Percentiles rank a stretch among this genome's conserved stretches.
Evolutionary conservation across 2,329 filamentous ascomycete genomes (phyloP).

Genomic region (Colletotrichum scovillei): DNA sequence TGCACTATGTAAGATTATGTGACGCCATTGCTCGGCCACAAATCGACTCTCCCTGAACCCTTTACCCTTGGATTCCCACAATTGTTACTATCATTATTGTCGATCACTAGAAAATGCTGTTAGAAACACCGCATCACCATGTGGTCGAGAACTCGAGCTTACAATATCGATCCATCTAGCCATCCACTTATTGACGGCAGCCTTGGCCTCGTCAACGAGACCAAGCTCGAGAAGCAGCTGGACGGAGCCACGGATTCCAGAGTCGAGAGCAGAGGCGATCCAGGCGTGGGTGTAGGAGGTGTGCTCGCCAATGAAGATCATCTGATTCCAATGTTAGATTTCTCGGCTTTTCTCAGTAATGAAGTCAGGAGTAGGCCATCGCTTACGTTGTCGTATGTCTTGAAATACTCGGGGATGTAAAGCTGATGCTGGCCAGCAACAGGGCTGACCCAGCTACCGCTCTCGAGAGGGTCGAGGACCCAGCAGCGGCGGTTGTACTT

Average conservation of each 20-base stretch:
- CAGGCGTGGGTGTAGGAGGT: slow-evolving; percentile 79
- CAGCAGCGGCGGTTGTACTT: slow-evolving; percentile 74
- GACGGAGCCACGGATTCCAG: slow-evolving; percentile 72
- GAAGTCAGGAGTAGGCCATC: not conserved
- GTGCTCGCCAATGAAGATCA: slow-evolving; percentile 78
- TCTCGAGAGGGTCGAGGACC: slow-evolving; percentile 70
- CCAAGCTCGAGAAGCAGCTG: slow-evolving; percentile 74
- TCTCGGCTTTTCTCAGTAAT: not conserved
- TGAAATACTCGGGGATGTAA: slow-evolving; percentile 79
- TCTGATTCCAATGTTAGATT: slow-evolving; percentile 41
- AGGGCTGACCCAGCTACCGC: slow-evolving; percentile 72
- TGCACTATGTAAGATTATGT: slow-evolving; percentile 11
- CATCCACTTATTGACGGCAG: slow-evolving; percentile 74
- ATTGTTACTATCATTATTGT: not conserved
- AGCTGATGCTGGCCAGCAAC: slow-evolving; percentile 74
- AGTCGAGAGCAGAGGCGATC: slow-evolving; percentile 76
- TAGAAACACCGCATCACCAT: not conserved
- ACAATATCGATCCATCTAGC: slow-evolving; percentile 70
- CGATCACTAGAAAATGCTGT: slow-evolving; percentile 5
- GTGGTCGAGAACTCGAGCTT: slow-evolving; percentile 21
- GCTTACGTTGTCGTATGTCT: slow-evolving; percentile 70
- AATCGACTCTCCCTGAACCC: not conserved
- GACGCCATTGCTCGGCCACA: not conserved
- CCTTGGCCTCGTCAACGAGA: slow-evolving; percentile 76
- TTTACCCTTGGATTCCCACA: not conserved